These are phyloP conservation scores for Globisporangium spinosum DNA, from an alignment of 352 stramenopile genomes.

Conservation along the genomic window DNA sequence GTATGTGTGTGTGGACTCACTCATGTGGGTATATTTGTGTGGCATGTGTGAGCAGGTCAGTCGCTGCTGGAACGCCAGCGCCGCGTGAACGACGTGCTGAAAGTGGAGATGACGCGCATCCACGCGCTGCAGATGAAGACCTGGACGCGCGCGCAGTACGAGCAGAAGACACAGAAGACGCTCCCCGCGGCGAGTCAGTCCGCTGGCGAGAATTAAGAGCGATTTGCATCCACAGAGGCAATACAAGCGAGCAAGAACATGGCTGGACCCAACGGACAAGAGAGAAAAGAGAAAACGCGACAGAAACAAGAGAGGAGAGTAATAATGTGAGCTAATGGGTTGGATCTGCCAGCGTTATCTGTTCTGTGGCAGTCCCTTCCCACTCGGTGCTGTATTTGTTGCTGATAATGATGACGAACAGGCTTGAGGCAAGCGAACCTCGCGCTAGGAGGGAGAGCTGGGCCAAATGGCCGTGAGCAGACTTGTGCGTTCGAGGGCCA, in stretches of 20 bases:
- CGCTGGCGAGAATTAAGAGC: conserved; percentile 46
- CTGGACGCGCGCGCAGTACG: conserved; percentile 78
- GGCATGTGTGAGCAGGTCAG: conserved; percentile 36
- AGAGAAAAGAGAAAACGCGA: background rate
- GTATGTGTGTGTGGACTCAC: background rate
- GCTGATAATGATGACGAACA: background rate
- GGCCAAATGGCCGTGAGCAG: too few species aligned
- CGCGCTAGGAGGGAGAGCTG: background rate
- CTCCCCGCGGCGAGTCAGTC: conserved; percentile 39
- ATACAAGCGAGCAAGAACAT: background rate
- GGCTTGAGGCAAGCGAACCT: background rate
- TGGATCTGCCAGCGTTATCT: background rate
- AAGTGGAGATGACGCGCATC: conserved; percentile 82
- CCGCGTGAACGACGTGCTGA: conserved; percentile 73
- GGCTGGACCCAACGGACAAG: background rate
- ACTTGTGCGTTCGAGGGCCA: too few species aligned
- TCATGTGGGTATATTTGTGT: conserved; percentile 1
- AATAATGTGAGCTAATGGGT: conserved; percentile 4
- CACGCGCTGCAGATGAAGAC: conserved; percentile 87
- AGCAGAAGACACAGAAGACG: conserved; percentile 73
- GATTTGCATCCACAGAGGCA: background rate
- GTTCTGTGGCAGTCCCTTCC: background rate
- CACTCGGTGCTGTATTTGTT: background rate
- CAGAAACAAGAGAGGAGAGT: background rate
- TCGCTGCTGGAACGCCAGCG: conserved; percentile 75